Conservation (phyloP, 805 yeast species). For the Yueomyces sp. region DNA sequence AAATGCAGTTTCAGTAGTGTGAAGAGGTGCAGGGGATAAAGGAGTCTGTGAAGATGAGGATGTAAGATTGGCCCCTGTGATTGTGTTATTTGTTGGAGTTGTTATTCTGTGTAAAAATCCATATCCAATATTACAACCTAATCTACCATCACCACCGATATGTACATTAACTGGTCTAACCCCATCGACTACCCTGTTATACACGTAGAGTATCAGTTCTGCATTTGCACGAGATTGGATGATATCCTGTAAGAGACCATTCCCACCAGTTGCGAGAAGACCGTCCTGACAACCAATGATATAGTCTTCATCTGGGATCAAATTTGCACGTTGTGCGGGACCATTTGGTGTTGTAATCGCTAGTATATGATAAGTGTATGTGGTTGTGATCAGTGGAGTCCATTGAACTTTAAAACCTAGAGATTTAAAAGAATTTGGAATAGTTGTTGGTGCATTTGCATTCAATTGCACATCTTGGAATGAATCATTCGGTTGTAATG, state of each 20-base stretch:
- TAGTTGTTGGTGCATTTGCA: conserved; percentile 6
- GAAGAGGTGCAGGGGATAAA: background rate
- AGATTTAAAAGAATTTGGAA: conserved; percentile 27
- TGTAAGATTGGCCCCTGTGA: background rate
- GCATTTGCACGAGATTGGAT: conserved; percentile 37
- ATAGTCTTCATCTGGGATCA: conserved; percentile 77
- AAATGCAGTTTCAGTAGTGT: conserved; percentile 1
- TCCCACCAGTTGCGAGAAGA: conserved; percentile 75
- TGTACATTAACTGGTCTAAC: conserved; percentile 79
- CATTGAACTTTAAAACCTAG: conserved; percentile 65
- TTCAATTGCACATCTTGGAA: conserved; percentile 18
- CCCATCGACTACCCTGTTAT: conserved; percentile 76
- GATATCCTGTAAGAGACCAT: conserved; percentile 57
- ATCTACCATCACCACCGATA: conserved; percentile 68
- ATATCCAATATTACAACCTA: conserved; percentile 93
- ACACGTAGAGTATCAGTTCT: conserved; percentile 51
- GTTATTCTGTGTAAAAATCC: conserved; percentile 70
- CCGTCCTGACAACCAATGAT: conserved; percentile 85
- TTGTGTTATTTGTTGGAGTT: background rate
- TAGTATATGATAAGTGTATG: conserved; percentile 79
- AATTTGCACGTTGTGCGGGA: conserved; percentile 76
- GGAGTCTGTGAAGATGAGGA: background rate
- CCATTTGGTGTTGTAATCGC: conserved; percentile 51
- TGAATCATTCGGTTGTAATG: conserved; percentile 14
- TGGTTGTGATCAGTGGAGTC: conserved; percentile 60